Percentiles rank a stretch among this genome's conserved stretches.
Evolutionary conservation across 225 moss, liverwort and hornwort genomes (phyloP).

Genomic region (Polytrichum formosum): DNA sequence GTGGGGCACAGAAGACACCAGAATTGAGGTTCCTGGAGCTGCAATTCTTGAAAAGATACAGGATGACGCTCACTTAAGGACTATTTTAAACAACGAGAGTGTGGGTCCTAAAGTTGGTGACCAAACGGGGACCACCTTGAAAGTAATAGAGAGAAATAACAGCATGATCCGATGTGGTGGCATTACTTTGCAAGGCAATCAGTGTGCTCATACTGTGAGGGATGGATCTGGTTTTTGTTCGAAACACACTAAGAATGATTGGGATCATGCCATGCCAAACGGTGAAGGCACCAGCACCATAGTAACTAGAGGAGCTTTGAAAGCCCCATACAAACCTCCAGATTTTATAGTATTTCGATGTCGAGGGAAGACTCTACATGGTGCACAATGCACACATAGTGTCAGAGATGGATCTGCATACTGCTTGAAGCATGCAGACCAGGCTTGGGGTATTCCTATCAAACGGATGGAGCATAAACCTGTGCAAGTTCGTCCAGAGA

Average conservation of each 20-base stretch:
- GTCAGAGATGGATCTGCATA: constrained; percentile 51
- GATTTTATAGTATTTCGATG: constrained; percentile 24
- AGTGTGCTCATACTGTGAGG: constrained; percentile 37
- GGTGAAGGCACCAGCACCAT: constrained; percentile 1
- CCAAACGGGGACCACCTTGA: constrained; percentile 2
- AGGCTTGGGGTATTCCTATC: constrained; percentile 23
- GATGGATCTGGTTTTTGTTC: constrained; percentile 36
- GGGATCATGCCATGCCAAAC: neutral
- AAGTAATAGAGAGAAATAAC: constrained; percentile 3
- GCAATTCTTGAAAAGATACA: constrained; percentile 3
- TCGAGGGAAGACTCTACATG: constrained; percentile 38
- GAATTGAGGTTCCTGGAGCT: neutral
- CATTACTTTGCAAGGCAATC: constrained; percentile 29
- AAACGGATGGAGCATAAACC: constrained; percentile 13
- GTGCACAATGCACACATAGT: constrained; percentile 59
- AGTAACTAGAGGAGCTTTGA: constrained; percentile 12
- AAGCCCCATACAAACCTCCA: constrained; percentile 10
- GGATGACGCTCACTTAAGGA: constrained; percentile 1
- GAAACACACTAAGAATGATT: constrained; percentile 27
- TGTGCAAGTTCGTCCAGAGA: neutral
- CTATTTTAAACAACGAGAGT: constrained; percentile 4
- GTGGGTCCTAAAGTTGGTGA: neutral
- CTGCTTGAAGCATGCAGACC: constrained; percentile 57
- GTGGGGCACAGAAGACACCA: constrained; percentile 2
- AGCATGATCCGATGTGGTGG: constrained; percentile 42